These are phyloP conservation scores for Ophiostoma ips DNA, from an alignment of 2,329 filamentous ascomycete species.

Conservation along the genomic window DNA sequence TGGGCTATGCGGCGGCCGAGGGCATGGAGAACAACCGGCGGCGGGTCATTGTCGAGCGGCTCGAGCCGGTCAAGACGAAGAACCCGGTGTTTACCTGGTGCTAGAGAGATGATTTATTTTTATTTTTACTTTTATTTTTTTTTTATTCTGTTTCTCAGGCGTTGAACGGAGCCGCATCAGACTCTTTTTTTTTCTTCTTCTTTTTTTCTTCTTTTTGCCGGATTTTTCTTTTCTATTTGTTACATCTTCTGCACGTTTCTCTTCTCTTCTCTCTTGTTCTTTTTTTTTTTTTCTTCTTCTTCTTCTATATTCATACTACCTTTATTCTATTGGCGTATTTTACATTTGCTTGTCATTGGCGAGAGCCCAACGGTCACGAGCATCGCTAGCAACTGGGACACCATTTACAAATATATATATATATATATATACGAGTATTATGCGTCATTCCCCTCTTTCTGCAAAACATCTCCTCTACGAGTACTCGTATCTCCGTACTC, in stretches of 20 bases:
- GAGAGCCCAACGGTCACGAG: no score
- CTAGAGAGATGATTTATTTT: slow-evolving; percentile 28
- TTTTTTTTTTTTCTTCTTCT: not conserved
- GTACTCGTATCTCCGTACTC: no score
- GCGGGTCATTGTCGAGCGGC: slow-evolving; percentile 90
- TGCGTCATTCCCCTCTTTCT: no score
- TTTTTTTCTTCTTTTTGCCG: not conserved
- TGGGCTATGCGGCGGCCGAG: slow-evolving; percentile 87
- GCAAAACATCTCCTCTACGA: no score
- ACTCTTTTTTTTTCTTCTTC: not conserved
- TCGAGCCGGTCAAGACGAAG: slow-evolving; percentile 89
- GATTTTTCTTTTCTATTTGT: not conserved
- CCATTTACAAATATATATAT: no score
- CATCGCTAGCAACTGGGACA: no score
- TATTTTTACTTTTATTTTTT: not conserved
- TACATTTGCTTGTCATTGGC: not conserved
- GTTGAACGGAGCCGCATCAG: not conserved
- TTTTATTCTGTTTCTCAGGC: not conserved
- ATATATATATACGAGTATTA: no score
- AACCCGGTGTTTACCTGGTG: slow-evolving; percentile 98
- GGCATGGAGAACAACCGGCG: slow-evolving; percentile 83
- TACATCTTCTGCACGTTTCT: not conserved
- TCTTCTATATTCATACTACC: not conserved
- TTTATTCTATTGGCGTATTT: not conserved
- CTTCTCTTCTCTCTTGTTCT: not conserved